These are phyloP conservation scores for Hypoxylon crocopeplum DNA, from an alignment of 495 filamentous ascomycete genomes.

Conservation along the genomic window DNA sequence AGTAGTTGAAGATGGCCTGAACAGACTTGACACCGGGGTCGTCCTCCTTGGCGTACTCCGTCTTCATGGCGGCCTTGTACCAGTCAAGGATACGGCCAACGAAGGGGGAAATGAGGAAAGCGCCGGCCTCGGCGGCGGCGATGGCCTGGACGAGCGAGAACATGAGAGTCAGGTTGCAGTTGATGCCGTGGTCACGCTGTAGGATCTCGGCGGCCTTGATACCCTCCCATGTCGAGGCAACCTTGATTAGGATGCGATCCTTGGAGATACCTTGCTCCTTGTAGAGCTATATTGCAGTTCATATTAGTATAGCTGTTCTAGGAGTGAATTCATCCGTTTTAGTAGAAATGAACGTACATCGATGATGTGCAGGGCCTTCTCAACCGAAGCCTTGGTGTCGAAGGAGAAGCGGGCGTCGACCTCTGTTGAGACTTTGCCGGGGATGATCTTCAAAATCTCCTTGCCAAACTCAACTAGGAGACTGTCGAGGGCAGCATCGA, in stretches of 20 bases:
- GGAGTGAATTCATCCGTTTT: neutral
- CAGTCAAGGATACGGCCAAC: conserved; percentile 99
- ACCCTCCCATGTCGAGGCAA: conserved; percentile 93
- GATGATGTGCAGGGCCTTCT: conserved; percentile 98
- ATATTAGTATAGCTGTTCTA: neutral
- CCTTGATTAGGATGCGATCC: conserved; percentile 90
- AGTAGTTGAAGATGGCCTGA: conserved; percentile 98
- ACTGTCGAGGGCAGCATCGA: conserved; percentile 85
- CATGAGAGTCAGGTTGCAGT: conserved; percentile 99
- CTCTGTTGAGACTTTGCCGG: conserved; percentile 98
- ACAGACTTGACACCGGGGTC: conserved; percentile 98
- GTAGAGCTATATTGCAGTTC: conserved; percentile 72
- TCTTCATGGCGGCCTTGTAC: conserved; percentile 97
- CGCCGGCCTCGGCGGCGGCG: conserved; percentile 93
- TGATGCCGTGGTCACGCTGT: conserved; percentile 90
- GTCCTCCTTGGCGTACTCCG: conserved; percentile 84
- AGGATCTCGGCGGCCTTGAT: conserved; percentile 97
- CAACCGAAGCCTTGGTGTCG: conserved; percentile 86
- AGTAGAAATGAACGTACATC: conserved; percentile 65
- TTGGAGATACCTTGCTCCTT: conserved; percentile 88
- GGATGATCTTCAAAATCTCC: conserved; percentile 95
- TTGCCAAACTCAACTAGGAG: conserved; percentile 97
- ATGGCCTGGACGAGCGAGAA: conserved; percentile 97
- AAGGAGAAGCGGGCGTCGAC: conserved; percentile 98
- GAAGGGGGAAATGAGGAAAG: conserved; percentile 99